Evolutionary conservation across 2,329 filamentous ascomycete genomes (phyloP), one percentile per base, ranked within the genome.

Genomic region (Venturia aucupariae): DNA sequence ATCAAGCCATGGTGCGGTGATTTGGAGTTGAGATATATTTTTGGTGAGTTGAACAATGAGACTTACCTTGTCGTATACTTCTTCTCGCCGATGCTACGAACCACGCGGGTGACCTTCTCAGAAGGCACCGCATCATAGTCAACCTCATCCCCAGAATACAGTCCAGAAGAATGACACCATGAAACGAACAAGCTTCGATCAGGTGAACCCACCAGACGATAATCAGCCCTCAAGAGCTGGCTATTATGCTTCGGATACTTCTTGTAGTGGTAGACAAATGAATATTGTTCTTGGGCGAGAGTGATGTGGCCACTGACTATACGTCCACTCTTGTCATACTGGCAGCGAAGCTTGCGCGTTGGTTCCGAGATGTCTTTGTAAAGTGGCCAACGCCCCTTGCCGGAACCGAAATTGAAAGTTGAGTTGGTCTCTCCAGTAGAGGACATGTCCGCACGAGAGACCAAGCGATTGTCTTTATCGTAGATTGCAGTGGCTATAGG

Each of bases 41-140:
- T 13, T 8, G 22, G 46, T 22, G 11, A 11, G 22, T 51, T 51
- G 19, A n/a, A n/a, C 35, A 19, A 57, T 35, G 1, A n/a, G 5
- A 35, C 51, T 19, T 32, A 57, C 51, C 27, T 57, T 22, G 59
- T 60, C 15, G 59, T 60, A 19, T 22, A 60, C 59, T 44, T 60
- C 22, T 41, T 60, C 22, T 27, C 41, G 35, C 59, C 59, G 11
- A 60, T 60, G 19, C 15, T 44, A 3, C 59, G 35, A n/a, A 60
- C 41, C 59, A 60, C 59, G 35, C 59, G 59, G 13, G 59, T 60
- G 15, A 60, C 59, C 59, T 24, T 41, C 22, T 60, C 59, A 60
- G 59, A 60, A 17, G 59, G 59, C n/a, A 44, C 59, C 24, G 59
- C 35, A 7, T 60, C 59, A 7, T 13, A 42, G 15, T 41, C 24